Evolutionary conservation across 257 asterid genomes (phyloP).

Genomic region (Gentiana dahurica): DNA sequence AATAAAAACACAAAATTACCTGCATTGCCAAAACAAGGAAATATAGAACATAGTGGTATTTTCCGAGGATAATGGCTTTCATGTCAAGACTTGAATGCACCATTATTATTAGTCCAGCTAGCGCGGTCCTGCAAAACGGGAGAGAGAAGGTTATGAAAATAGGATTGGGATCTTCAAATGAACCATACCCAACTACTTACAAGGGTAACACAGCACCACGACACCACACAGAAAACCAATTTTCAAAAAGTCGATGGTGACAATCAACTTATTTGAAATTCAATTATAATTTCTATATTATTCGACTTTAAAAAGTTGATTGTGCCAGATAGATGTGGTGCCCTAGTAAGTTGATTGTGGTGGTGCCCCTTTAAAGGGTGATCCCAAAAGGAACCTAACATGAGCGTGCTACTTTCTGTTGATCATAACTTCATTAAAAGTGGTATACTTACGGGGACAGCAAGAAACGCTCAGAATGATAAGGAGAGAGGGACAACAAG

Average conservation of each 20-base stretch:
- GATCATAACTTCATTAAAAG: neutral
- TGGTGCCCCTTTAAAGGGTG: too few relatives aligned
- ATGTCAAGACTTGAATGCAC: conserved; percentile 77
- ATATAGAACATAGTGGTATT: conserved; percentile 76
- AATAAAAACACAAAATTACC: conserved; percentile 70
- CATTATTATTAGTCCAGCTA: conserved; percentile 72
- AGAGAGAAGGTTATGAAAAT: neutral
- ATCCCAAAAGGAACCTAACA: neutral
- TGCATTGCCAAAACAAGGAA: conserved; percentile 90
- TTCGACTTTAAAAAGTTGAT: too few relatives aligned
- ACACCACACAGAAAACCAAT: too few relatives aligned
- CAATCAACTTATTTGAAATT: too few relatives aligned
- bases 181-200: too few relatives aligned
- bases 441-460: conserved; percentile 66
- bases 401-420: too few relatives aligned
- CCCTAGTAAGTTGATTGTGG: too few relatives aligned
- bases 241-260: too few relatives aligned
- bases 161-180: too few relatives aligned
- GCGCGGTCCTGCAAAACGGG: conserved; percentile 40
- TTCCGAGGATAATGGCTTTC: conserved; percentile 75
- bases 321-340: too few relatives aligned
- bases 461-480: conserved; percentile 74
- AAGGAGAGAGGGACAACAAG: conserved; percentile 75
- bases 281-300: too few relatives aligned
- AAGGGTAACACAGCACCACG: too few relatives aligned